These are phyloP conservation scores for Ophiosphaerella herpotricha DNA, from an alignment of 2,329 filamentous ascomycete genomes.

Conservation along the genomic window DNA sequence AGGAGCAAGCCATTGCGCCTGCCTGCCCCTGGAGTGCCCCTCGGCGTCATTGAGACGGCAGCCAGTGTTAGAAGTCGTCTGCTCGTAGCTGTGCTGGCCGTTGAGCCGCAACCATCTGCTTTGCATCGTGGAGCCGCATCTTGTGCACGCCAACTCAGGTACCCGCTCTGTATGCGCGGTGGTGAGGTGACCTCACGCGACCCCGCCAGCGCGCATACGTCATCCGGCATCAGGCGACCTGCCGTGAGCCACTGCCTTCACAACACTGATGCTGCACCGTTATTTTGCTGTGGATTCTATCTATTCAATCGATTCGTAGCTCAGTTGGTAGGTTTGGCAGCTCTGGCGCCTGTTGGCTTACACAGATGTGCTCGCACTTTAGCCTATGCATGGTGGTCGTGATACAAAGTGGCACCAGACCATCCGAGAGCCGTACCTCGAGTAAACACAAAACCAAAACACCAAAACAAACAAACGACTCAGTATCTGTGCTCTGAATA, in stretches of 20 bases:
- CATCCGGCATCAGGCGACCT: conserved; percentile 23
- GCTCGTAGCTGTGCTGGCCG: conserved; percentile 16
- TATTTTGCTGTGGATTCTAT: no score
- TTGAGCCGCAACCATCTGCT: conserved; percentile 21
- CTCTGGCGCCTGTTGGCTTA: conserved; percentile 5
- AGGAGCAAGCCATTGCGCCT: conserved; percentile 9
- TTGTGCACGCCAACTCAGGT: conserved; percentile 5
- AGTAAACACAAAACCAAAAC: no score
- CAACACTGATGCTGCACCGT: conserved; percentile 8
- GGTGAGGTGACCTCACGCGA: conserved; percentile 40
- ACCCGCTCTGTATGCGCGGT: conserved; percentile 1
- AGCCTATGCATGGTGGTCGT: no score
- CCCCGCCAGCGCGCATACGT: conserved; percentile 25
- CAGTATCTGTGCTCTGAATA: no score
- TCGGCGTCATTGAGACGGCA: no score
- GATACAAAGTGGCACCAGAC: no score
- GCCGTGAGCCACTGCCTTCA: conserved; percentile 20
- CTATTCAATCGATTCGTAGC: no score
- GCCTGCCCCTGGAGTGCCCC: conserved; percentile 20
- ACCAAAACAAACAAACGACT: no score
- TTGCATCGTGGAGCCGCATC: conserved; percentile 5
- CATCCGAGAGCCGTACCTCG: no score
- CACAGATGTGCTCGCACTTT: no score
- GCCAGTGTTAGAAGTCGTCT: no score
- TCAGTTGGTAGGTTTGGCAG: neutral